A percentile compares a stretch with the other conserved stretches of the same genome.
phyloP scores from a whole-genome alignment of 306 rosid genomes.

The Trichosanthes cucumerina region DNA sequence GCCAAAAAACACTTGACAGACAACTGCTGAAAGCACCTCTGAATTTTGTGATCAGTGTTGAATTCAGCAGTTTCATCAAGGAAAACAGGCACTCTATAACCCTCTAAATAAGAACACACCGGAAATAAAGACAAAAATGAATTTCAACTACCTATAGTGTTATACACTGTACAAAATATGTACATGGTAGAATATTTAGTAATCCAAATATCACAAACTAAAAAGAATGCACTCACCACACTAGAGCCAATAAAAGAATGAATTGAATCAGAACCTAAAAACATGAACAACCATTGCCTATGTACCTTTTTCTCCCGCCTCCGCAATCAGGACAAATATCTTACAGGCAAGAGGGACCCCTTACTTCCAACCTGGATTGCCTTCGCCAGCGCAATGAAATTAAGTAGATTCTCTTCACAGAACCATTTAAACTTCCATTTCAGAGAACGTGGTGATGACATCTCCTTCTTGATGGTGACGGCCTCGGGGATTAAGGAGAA shows the following conservation, averaged over 20 bases:
- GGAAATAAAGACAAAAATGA: neutral
- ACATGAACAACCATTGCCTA: conserved; percentile 5
- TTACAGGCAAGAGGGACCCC: conserved; percentile 39
- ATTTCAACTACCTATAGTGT: neutral
- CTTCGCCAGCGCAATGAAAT: conserved; percentile 63
- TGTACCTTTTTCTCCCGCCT: conserved; percentile 9
- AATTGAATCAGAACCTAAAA: conserved; percentile 41
- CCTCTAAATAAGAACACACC: neutral
- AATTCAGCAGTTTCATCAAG: neutral
- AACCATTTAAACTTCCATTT: conserved; percentile 72
- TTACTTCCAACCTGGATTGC: conserved; percentile 53
- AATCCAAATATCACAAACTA: conserved; percentile 22
- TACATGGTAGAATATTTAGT: conserved; percentile 17
- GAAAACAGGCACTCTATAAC: neutral
- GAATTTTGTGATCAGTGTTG: neutral
- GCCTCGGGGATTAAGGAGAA: conserved; percentile 21
- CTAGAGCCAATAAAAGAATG: conserved; percentile 51
- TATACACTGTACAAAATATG: conserved; percentile 30
- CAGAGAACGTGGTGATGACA: conserved; percentile 16
- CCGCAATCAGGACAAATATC: conserved; percentile 33
- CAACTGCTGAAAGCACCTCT: neutral
- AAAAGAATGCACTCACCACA: conserved; percentile 44
- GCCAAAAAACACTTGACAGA: neutral
- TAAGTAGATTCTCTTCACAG: conserved; percentile 41
- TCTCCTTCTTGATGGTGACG: conserved; percentile 17